Evolutionary conservation across 2,329 filamentous ascomycete genomes (phyloP).

Genomic region (Ceratocystis ficicola): DNA sequence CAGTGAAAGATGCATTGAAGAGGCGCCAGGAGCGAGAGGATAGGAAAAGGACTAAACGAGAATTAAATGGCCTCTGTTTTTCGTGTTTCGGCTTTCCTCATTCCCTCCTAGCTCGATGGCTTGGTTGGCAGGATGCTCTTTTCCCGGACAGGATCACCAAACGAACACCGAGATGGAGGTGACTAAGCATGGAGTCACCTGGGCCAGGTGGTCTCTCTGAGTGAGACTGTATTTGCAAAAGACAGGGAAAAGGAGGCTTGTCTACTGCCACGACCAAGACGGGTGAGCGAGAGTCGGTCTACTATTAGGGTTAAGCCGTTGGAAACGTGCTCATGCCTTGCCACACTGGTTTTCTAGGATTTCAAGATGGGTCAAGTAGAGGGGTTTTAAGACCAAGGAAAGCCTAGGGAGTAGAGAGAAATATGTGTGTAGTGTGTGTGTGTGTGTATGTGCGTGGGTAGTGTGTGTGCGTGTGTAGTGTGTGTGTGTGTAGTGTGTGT

Average conservation of each 20-base stretch:
- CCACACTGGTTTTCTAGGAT: background rate
- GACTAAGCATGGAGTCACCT: background rate
- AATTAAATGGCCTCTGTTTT: background rate
- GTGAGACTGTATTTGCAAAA: background rate
- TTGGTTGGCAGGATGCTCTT: background rate
- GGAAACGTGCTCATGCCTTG: too few species aligned
- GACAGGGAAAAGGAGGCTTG: background rate
- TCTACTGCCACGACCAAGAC: background rate
- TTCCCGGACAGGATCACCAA: slow-evolving; percentile 6
- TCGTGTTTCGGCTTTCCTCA: background rate
- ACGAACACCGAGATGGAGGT: slow-evolving; percentile 7
- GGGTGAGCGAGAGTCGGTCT: background rate
- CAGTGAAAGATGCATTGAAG: background rate
- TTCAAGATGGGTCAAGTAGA: background rate
- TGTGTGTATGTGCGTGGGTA: background rate
- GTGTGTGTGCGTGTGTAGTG: background rate
- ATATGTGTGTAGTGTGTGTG: background rate
- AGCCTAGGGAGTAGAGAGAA: background rate
- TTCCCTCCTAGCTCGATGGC: background rate
- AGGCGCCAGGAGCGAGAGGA: background rate
- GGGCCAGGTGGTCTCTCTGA: background rate
- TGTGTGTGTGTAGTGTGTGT: too few species aligned
- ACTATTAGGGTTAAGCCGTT: background rate
- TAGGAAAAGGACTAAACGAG: background rate
- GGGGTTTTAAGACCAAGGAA: background rate